Conservation (phyloP, 305 asterid species). For the Petunia hybrid region DNA sequence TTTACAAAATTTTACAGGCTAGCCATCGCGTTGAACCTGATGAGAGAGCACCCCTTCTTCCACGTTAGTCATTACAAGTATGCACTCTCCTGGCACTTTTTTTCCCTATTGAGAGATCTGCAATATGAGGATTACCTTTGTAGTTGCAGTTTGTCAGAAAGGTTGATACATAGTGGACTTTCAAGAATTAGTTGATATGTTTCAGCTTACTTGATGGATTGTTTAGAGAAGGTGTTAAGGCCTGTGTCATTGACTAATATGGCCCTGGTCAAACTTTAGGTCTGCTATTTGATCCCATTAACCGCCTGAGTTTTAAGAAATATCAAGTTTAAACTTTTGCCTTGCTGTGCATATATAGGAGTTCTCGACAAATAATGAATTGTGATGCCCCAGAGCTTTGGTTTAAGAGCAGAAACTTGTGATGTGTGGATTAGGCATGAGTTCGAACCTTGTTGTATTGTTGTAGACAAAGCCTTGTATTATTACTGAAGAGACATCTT, state of each 20-base stretch:
- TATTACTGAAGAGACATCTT: not conserved
- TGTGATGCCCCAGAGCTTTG: not conserved
- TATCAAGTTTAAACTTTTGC: not conserved
- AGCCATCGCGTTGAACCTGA: slow-evolving; percentile 74
- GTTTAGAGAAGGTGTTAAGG: not conserved
- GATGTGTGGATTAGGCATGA: no score
- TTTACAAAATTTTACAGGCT: slow-evolving; percentile 61
- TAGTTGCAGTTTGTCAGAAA: slow-evolving; percentile 15
- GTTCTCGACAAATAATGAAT: not conserved
- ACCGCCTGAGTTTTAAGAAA: not conserved
- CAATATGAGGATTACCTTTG: not conserved
- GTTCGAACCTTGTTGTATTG: no score
- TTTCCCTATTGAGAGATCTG: slow-evolving; percentile 7
- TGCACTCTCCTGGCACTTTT: not conserved
- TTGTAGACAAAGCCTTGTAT: not conserved
- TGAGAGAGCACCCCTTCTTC: slow-evolving; percentile 93
- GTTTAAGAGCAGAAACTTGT: no score
- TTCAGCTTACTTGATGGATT: not conserved
- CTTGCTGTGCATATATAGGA: no score
- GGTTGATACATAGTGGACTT: not conserved
- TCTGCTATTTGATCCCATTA: not conserved
- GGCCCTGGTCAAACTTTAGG: not conserved
- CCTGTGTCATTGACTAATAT: not conserved
- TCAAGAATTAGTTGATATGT: slow-evolving; percentile 1
- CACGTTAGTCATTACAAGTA: slow-evolving; percentile 45